phyloP scores from a whole-genome alignment of 2,329 filamentous ascomycete genomes.

The Bipolaris gigantea region DNA sequence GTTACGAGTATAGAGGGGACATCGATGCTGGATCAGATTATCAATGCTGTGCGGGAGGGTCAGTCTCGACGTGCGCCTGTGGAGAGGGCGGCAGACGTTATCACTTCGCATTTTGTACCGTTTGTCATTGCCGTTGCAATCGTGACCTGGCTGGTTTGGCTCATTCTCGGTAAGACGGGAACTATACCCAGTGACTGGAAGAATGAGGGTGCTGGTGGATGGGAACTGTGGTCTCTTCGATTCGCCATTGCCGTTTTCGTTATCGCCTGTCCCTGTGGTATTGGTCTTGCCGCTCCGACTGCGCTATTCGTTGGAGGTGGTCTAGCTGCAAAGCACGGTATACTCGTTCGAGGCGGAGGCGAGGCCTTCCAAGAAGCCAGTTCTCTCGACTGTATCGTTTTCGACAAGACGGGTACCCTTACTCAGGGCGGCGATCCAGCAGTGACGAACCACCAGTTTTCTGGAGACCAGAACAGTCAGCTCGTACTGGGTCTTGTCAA shows the following conservation, averaged over 20 bases:
- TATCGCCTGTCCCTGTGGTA: slow-evolving; percentile 81
- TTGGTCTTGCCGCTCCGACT: slow-evolving; percentile 82
- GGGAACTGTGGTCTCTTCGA: slow-evolving; percentile 73
- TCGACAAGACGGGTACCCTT: slow-evolving; percentile 86
- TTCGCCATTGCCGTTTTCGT: slow-evolving; percentile 89
- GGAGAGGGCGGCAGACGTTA: slow-evolving; percentile 70
- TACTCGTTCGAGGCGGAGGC: slow-evolving; percentile 80
- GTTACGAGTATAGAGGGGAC: slow-evolving; percentile 67
- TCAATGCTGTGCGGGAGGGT: slow-evolving; percentile 74
- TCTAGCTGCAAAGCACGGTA: slow-evolving; percentile 75
- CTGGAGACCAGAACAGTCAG: slow-evolving; percentile 34
- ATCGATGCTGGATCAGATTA: slow-evolving; percentile 80
- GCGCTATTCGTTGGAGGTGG: slow-evolving; percentile 81
- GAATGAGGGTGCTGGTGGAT: slow-evolving; percentile 60
- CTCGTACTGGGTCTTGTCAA: slow-evolving; percentile 59
- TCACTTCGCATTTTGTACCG: slow-evolving; percentile 78
- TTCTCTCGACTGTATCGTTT: slow-evolving; percentile 75
- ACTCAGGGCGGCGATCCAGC: slow-evolving; percentile 72
- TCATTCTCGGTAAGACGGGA: slow-evolving; percentile 63
- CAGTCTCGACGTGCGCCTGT: slow-evolving; percentile 76
- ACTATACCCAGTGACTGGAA: slow-evolving; percentile 60
- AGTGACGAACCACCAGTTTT: slow-evolving; percentile 60
- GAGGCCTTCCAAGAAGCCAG: slow-evolving; percentile 86
- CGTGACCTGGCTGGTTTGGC: slow-evolving; percentile 72
- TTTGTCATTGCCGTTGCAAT: slow-evolving; percentile 70